Base-by-base conservation (phyloP, 2,329 filamentous ascomycete genomes). In the Grosmannia huntii region DNA sequence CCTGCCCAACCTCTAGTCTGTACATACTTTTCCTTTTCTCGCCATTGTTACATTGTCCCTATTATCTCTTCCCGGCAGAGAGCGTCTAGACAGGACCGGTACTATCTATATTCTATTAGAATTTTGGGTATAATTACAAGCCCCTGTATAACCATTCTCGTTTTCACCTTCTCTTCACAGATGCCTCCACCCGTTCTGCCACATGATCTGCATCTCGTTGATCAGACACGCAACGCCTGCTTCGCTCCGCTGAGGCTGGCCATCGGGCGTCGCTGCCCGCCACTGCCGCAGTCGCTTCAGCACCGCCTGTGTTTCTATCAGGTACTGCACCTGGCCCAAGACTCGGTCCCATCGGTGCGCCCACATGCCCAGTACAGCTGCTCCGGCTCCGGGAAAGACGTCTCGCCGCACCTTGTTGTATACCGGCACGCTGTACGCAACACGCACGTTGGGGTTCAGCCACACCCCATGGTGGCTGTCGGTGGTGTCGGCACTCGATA, bases 401-500 rank as follows among this genome's bases (percentile, higher is more conserved):
- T 64, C 58, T 41, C 66, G 65, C 5, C 79, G 75, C 4, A 80
- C 76, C 19, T 70, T 68, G 12, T 72, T 68, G 65, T 84, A 85
- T 1, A 81, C 80, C 0, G 68, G 60, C 3, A 69, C 67, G 61
- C 75, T 81, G 66, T 89, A 89, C 2, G 77, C 84, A 5, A 89
- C 86, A 10, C 84, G 75, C 12, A 89, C 85, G 14, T 77, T 77
- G 1, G 86, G 84, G 67, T 90, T 90, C 46, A 89, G 66, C 68
- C 76, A 89, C 6, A 89, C 81, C 55, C 86, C 83, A 57, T 73
- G 63, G 50, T 64, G 48, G 6, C 16, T 38, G 50, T 49, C 56
- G 3, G n/a, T 44, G 6, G 2, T 23, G 6, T 69, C 68, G 58
- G 66, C 66, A 10, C 54, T 23, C 5, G 76, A 76, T 5, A 83